Percentiles rank a stretch among this genome's conserved stretches.
Conservation (phyloP, 1,284 basidiomycete species). For the Ganoderma leucocontextum region DNA sequence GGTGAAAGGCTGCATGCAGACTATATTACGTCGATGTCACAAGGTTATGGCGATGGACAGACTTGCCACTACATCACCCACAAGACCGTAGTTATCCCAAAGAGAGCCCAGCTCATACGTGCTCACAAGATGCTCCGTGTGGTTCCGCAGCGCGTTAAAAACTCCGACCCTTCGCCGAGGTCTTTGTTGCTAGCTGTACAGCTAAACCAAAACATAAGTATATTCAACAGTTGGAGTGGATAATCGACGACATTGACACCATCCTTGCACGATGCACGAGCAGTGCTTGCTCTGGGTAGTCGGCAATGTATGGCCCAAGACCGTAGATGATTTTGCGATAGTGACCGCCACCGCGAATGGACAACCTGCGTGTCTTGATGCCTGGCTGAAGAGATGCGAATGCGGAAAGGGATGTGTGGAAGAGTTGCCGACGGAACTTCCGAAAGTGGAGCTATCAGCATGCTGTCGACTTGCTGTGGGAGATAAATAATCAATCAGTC, state of each 20-base stretch:
- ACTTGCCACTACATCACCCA: constrained; percentile 34
- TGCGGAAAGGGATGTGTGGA: constrained; percentile 29
- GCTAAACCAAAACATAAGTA: too few species aligned
- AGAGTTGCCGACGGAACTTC: constrained; percentile 33
- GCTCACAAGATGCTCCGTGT: constrained; percentile 17
- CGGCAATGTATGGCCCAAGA: constrained; percentile 41
- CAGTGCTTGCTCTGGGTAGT: constrained; percentile 42
- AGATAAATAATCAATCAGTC: neutral
- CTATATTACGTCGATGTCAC: neutral
- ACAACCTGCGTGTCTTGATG: constrained; percentile 35
- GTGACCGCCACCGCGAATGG: constrained; percentile 37
- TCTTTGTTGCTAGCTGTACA: constrained; percentile 20
- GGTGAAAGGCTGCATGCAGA: constrained; percentile 34
- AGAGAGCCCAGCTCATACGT: constrained; percentile 20
- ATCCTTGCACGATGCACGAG: constrained; percentile 38
- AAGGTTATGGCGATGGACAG: too few species aligned
- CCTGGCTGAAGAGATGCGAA: constrained; percentile 27
- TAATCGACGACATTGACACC: constrained; percentile 39
- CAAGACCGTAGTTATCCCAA: constrained; percentile 35
- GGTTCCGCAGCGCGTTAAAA: constrained; percentile 17
- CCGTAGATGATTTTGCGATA: constrained; percentile 36
- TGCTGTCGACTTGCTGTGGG: constrained; percentile 26
- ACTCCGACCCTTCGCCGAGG: constrained; percentile 17
- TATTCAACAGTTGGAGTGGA: too few species aligned
- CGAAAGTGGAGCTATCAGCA: constrained; percentile 24